Percentiles rank a stretch among this genome's conserved stretches.
These are phyloP conservation scores for Fusarium sp. DNA, from an alignment of 2,329 filamentous ascomycete genomes.

Conservation along the genomic window DNA sequence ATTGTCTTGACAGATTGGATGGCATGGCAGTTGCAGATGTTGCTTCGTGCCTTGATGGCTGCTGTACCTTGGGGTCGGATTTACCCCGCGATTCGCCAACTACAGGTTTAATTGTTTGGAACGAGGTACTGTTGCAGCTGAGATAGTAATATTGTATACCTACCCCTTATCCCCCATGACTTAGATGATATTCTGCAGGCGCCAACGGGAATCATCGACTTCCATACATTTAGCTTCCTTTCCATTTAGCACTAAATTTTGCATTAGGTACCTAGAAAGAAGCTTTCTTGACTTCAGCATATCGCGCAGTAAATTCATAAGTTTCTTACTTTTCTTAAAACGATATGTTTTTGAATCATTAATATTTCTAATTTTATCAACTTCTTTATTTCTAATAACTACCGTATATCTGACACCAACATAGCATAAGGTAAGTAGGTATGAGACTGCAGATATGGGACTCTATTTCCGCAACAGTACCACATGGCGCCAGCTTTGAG, in stretches of 20 bases:
- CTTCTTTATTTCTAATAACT: not conserved
- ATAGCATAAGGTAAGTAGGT: too few relatives aligned
- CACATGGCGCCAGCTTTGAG: slow-evolving; percentile 37
- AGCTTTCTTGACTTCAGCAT: not conserved
- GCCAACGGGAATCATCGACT: not conserved
- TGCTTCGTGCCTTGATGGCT: slow-evolving; percentile 29
- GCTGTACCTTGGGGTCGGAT: slow-evolving; percentile 17
- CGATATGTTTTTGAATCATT: not conserved
- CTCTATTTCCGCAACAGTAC: slow-evolving; percentile 47
- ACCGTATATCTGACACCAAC: slow-evolving; percentile 10
- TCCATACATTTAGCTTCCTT: not conserved
- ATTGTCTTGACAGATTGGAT: not conserved
- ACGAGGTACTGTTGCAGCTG: not conserved
- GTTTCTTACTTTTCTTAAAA: not conserved
- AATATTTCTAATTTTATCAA: slow-evolving; percentile 1
- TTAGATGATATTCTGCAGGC: slow-evolving; percentile 1
- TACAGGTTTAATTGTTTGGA: not conserved
- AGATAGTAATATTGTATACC: not conserved
- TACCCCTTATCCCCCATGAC: not conserved
- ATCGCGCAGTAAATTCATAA: not conserved
- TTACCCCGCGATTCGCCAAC: slow-evolving; percentile 46
- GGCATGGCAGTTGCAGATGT: slow-evolving; percentile 7
- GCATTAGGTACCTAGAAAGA: not conserved
- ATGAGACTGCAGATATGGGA: slow-evolving; percentile 10
- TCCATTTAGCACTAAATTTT: not conserved